Evolutionary conservation across 345 rosid genomes (phyloP), one percentile per base, ranked within the genome.

Genomic region (Eucalyptus polybractea): DNA sequence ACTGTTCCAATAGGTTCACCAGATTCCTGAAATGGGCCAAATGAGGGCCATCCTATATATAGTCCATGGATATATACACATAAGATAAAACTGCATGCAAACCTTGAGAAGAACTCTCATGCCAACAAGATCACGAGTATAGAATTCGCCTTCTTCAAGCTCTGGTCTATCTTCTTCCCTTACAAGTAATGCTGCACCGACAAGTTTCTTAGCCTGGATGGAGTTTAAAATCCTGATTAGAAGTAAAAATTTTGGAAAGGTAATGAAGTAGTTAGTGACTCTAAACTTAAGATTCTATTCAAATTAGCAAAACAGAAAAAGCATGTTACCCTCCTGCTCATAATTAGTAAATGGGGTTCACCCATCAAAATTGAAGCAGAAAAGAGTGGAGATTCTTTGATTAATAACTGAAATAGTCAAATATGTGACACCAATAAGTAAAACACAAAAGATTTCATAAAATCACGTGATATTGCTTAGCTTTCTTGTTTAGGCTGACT

Each of bases 111-210:
- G 89, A 88, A 96, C 96, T 88, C 89, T 93, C 98, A 97, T 93
- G 91, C 99, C 99, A 90, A 96, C 89, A 88, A 97, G 99, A 93
- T 97, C 99, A 86, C 94, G 96, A 90, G 95, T 87, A 89, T 96
- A 96, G 91, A 96, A 96, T 89, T 97, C 99, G 85, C 93, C 99
- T 85, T 95, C 95, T 16, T 96, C 96, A 89, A 97, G 92, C 56
- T 93, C 93, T 27, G 99, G 99, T 90, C 97, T 95, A 90, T 96
- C 99, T 69, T 93, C 95, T 92, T 95, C 96, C 90, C 91, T 92
- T 9, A 92, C 98, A 91, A 96, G 97, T 80, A 96, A 90, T 83
- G 97, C 94, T 89, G 99, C 96, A 37, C 99, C 99, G 90, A 97
- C 96, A 49, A 97, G 97, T 88, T 91, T 93, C 93, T 90, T 95